phyloP scores from a whole-genome alignment of 2,329 filamentous ascomycete species.

The Diaporthe sp. region DNA sequence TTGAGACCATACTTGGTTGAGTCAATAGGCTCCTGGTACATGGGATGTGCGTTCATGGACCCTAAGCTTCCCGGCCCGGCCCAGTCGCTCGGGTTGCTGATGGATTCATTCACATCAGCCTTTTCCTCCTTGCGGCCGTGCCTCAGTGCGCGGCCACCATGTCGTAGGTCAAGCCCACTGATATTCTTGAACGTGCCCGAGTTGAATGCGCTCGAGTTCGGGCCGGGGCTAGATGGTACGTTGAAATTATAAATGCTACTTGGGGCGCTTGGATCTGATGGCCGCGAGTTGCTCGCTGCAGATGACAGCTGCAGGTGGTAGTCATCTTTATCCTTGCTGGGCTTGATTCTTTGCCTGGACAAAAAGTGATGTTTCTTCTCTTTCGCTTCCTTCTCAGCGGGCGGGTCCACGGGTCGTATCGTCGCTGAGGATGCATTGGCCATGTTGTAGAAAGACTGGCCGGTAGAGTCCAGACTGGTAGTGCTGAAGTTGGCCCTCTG shows the following conservation, averaged over 20 bases:
- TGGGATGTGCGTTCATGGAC: constrained; percentile 55
- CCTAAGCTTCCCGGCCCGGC: constrained; percentile 66
- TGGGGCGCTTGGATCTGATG: constrained; percentile 80
- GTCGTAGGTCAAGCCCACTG: constrained; percentile 82
- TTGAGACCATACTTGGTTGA: constrained; percentile 73
- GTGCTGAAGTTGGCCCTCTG: constrained; percentile 79
- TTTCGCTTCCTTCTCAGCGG: constrained; percentile 73
- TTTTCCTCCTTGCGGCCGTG: constrained; percentile 86
- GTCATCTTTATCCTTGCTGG: constrained; percentile 79
- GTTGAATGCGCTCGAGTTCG: constrained; percentile 63
- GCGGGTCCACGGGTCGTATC: constrained; percentile 72
- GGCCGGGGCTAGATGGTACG: constrained; percentile 77
- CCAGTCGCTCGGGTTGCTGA: constrained; percentile 61
- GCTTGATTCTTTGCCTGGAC: constrained; percentile 82
- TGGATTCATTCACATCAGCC: constrained; percentile 65
- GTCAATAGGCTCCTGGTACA: constrained; percentile 67
- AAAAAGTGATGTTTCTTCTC: constrained; percentile 85
- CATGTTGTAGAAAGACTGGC: constrained; percentile 76
- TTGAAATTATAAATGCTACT: constrained; percentile 85
- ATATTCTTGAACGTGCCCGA: constrained; percentile 83
- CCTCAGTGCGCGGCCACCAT: constrained; percentile 80
- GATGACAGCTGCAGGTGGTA: constrained; percentile 80
- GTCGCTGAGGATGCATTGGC: constrained; percentile 84
- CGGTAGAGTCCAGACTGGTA: constrained; percentile 75
- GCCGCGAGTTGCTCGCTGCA: constrained; percentile 80